phyloP scores from a whole-genome alignment of 1,284 basidiomycete species.

The Cutaneotrichosporon sp. region DNA sequence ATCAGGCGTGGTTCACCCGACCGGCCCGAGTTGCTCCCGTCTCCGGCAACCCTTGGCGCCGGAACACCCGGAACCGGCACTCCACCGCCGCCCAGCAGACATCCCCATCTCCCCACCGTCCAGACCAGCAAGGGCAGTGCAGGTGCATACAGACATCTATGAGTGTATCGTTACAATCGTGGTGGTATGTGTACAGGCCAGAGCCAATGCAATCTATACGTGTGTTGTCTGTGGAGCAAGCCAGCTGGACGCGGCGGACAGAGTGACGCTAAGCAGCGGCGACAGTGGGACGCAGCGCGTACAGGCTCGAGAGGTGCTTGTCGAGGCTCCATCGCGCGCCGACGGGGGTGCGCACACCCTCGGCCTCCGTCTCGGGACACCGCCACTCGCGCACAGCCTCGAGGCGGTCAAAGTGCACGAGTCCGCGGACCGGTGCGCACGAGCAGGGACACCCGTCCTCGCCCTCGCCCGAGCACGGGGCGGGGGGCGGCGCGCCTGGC shows the following conservation, averaged over 20 bases:
- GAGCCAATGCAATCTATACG: background rate
- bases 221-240: background rate
- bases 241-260: too few species aligned
- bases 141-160: background rate
- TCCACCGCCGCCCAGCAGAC: too few species aligned
- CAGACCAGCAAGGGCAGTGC: background rate
- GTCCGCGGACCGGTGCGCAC: background rate
- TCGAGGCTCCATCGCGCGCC: background rate
- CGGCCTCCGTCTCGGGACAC: background rate
- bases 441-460: background rate
- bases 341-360: background rate
- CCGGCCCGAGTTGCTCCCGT: too few species aligned
- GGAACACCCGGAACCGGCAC: too few species aligned
- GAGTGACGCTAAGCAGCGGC: background rate
- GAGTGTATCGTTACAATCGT: background rate
- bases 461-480: background rate
- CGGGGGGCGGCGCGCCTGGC: background rate
- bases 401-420: slow-evolving; percentile 1
- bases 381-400: background rate
- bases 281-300: background rate
- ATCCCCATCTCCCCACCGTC: too few species aligned
- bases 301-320: background rate
- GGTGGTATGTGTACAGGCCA: background rate
- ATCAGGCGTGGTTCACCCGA: too few species aligned
- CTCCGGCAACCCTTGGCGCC: too few species aligned